These are phyloP conservation scores for Pythium scleroteichum DNA, from an alignment of 352 stramenopile genomes.

Conservation along the genomic window DNA sequence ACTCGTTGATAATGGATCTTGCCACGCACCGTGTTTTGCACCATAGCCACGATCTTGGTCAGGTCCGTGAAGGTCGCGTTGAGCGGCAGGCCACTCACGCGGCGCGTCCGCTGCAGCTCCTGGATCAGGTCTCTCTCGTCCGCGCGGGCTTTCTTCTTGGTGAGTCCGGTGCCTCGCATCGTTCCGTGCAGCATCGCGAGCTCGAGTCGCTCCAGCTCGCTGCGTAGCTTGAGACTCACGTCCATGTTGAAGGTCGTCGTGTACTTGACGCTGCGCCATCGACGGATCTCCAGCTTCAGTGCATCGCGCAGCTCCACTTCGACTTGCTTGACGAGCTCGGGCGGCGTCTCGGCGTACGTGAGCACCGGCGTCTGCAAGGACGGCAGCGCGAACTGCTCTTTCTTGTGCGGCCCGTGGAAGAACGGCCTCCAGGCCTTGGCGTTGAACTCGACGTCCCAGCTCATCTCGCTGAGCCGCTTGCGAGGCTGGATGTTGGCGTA, in stretches of 20 bases:
- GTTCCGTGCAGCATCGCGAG: slow-evolving; percentile 16
- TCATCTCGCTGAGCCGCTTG: slow-evolving; percentile 50
- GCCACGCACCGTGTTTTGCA: slow-evolving; percentile 80
- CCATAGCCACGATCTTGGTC: slow-evolving; percentile 63
- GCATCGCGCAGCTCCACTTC: slow-evolving; percentile 77
- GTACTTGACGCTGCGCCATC: slow-evolving; percentile 82
- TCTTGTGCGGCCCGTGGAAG: slow-evolving; percentile 39
- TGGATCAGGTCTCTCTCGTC: slow-evolving; percentile 17
- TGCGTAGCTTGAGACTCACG: slow-evolving; percentile 73
- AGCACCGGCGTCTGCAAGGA: slow-evolving; percentile 62
- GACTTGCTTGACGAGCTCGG: slow-evolving; percentile 62
- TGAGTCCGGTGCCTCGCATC: slow-evolving; percentile 8
- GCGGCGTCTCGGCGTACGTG: slow-evolving; percentile 56
- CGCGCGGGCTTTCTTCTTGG: slow-evolving; percentile 1
- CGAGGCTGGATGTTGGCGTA: slow-evolving; percentile 87
- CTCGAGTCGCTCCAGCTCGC: slow-evolving; percentile 76
- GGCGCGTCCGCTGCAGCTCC: slow-evolving; percentile 32
- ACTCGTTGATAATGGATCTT: slow-evolving; percentile 15
- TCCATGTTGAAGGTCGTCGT: slow-evolving; percentile 90
- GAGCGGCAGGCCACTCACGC: slow-evolving; percentile 81
- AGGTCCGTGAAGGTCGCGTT: slow-evolving; percentile 90
- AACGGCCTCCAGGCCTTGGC: slow-evolving; percentile 86
- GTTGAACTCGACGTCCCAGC: slow-evolving; percentile 86
- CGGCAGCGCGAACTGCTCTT: slow-evolving; percentile 33
- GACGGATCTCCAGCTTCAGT: slow-evolving; percentile 85